phyloP scores from a whole-genome alignment of 352 stramenopile species.

The Sclerospora graminicola region DNA sequence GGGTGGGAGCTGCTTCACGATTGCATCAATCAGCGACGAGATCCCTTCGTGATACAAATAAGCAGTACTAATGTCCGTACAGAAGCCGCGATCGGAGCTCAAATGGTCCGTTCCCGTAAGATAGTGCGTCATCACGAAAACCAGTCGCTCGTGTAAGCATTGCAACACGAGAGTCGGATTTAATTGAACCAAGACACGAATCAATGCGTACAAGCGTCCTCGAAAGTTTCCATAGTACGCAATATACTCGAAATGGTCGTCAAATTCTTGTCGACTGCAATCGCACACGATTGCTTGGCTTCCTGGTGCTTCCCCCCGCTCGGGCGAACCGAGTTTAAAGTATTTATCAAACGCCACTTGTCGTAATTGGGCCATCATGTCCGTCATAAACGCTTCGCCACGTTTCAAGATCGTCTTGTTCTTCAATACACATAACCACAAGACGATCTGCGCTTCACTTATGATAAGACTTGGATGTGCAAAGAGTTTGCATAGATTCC shows the following conservation, averaged over 20 bases:
- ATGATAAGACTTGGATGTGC: conserved; percentile 56
- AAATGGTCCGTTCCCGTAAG: conserved; percentile 37
- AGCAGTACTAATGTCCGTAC: conserved; percentile 46
- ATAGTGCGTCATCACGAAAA: conserved; percentile 46
- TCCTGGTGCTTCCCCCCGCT: conserved; percentile 32
- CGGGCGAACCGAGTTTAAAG: conserved; percentile 63
- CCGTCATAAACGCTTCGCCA: conserved; percentile 23
- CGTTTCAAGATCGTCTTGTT: conserved; percentile 48
- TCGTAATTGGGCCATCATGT: conserved; percentile 37
- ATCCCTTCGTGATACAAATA: conserved; percentile 77
- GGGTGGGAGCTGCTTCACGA: conserved; percentile 59
- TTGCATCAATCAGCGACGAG: conserved; percentile 53
- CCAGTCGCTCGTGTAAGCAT: conserved; percentile 46
- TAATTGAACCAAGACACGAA: conserved; percentile 57
- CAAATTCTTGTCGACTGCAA: conserved; percentile 54
- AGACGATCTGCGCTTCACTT: conserved; percentile 58
- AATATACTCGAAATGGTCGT: conserved; percentile 62
- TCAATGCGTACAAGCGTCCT: conserved; percentile 58
- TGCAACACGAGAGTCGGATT: conserved; percentile 36
- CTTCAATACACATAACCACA: conserved; percentile 69
- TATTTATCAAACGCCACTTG: conserved; percentile 70
- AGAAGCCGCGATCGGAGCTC: conserved; percentile 30
- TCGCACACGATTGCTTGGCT: conserved; percentile 21
- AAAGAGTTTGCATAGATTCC: conserved; percentile 46
- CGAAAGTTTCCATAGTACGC: conserved; percentile 75